Conservation (phyloP, 2,329 filamentous ascomycete genomes). For the Zasmidium citrigriseum region DNA sequence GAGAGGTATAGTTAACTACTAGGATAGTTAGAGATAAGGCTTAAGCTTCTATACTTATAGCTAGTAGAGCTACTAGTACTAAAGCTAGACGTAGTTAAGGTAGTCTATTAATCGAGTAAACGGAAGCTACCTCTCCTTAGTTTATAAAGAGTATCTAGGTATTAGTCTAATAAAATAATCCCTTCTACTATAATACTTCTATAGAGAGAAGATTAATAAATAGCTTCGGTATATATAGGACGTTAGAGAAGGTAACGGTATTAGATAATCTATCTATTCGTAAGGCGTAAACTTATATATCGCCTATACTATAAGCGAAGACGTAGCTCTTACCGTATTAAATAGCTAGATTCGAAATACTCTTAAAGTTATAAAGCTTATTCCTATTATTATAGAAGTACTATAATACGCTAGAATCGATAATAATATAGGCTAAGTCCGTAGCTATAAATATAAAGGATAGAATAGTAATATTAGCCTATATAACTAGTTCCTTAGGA, state of each 20-base stretch:
- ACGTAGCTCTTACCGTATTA: neutral
- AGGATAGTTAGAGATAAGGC: neutral
- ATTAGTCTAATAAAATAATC: neutral
- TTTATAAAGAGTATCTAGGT: neutral
- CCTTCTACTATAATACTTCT: neutral
- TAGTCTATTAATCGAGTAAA: neutral
- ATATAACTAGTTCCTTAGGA: too few species aligned
- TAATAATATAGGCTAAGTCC: neutral
- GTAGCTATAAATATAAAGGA: neutral
- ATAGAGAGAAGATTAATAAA: neutral
- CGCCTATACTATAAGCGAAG: neutral
- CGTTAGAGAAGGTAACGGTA: neutral
- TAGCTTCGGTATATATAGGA: neutral
- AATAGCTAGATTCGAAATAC: neutral
- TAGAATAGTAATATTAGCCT: neutral
- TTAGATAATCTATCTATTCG: neutral
- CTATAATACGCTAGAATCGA: neutral
- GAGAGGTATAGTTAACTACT: neutral
- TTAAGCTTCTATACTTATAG: neutral
- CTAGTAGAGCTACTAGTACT: neutral
- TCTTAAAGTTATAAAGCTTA: neutral
- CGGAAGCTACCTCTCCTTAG: neutral
- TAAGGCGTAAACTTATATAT: neutral
- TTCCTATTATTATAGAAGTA: neutral
- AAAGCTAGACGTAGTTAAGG: too few species aligned